Evolutionary conservation across 2,329 filamentous ascomycete genomes (phyloP).

Genomic region (Stemphylium lycopersici): DNA sequence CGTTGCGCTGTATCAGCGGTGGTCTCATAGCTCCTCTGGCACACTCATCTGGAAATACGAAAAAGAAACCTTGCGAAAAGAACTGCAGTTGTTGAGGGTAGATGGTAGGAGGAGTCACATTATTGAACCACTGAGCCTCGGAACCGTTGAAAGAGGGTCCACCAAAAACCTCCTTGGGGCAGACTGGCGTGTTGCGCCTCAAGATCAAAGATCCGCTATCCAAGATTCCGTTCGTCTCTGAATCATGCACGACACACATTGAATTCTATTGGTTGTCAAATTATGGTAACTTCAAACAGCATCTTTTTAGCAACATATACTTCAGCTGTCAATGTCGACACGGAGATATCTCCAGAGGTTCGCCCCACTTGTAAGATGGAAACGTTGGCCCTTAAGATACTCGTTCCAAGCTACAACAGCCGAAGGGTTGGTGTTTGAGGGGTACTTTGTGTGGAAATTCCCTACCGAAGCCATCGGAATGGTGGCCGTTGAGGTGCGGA

Average conservation of each 20-base stretch:
- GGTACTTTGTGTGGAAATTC: neutral
- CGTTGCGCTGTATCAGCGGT: neutral
- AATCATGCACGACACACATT: constrained; percentile 9
- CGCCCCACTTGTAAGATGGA: neutral
- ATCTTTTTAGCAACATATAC: neutral
- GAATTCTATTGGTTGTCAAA: constrained; percentile 10
- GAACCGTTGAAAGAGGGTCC: constrained; percentile 1
- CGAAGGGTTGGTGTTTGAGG: neutral
- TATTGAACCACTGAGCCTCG: neutral
- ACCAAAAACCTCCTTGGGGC: neutral
- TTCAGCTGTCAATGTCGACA: neutral
- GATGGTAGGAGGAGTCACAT: neutral
- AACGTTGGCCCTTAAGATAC: neutral
- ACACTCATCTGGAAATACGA: neutral
- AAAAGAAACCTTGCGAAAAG: neutral
- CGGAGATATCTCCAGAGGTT: neutral
- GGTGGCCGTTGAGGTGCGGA: neutral
- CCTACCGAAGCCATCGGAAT: neutral
- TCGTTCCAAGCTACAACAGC: neutral
- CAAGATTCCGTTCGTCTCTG: constrained; percentile 10
- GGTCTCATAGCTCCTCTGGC: neutral
- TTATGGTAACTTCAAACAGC: neutral
- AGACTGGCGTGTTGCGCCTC: neutral
- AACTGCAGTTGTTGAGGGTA: neutral
- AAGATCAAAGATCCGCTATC: constrained; percentile 1